Evolutionary conservation across 331 rosid species (phyloP), one percentile per base, ranked within the genome.

Genomic region (Cydonia oblonga): DNA sequence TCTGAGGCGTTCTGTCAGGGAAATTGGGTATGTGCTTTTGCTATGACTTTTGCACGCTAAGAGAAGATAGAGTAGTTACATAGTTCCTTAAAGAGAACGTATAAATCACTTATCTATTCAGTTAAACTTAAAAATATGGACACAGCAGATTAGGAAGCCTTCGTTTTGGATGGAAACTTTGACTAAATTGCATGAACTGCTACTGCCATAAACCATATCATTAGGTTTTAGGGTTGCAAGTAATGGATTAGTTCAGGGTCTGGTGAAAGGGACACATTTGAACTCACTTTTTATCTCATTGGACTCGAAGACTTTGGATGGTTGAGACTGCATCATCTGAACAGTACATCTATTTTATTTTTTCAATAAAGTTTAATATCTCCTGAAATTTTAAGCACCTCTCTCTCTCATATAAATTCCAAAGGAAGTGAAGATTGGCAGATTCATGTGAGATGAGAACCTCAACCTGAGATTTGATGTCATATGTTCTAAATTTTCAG

Each of bases 1-100:
- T 79, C 73, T 91, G 70, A 88, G 99, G 76, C 96, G 93, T 23
- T 89, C 96, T 76, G 96, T 95, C 53, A 86, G 96, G 80, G 97
- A 95, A 67, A 84, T 91, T 72, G 96, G 96, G 97, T 86, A 75
- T 5, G 86, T 65, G 57, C 19, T 52, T 69, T 67, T 2, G 24
- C 10, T 64, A 0, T 25, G 6, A 22, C 7, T 51, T 76, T 80
- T 32, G 40, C 54, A 49, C 54, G 6, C 3, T 11, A 5, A 56
- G 5, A 56, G 25, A 52, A 52, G 73, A 28, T 33, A 29, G 29
- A 49, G 72, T 28, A 68, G 20, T 68, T 68, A 26, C 19, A 16
- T 16, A 49, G 54, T 49, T 49, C 54, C 54, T 16, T 49, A 5
- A 49, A 6, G 54, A 49, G 54, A 6, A 49, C 1, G 20, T 16